Conservation (phyloP, 192 early-diverging fungal species). For the Coemansia sp. region DNA sequence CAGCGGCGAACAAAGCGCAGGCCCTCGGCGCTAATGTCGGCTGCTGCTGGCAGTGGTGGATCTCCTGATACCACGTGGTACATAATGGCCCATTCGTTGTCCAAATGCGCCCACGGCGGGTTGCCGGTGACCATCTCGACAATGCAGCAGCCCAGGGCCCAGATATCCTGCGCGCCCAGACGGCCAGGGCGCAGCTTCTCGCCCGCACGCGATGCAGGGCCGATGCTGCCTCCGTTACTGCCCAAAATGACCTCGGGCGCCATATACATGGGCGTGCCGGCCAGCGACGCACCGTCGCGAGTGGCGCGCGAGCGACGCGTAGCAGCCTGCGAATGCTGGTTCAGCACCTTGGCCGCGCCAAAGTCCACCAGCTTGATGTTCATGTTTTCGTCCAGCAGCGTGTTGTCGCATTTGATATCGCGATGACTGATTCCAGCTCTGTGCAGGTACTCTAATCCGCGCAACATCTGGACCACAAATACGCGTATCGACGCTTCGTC, state of each 20-base stretch:
- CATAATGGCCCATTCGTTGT: slow-evolving; percentile 96
- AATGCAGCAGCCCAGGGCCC: slow-evolving; percentile 87
- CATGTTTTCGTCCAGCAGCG: slow-evolving; percentile 73
- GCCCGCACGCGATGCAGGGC: background rate
- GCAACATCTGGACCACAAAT: slow-evolving; percentile 79
- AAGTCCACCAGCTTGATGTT: slow-evolving; percentile 86
- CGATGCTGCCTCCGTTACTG: slow-evolving; percentile 59
- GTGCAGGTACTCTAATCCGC: slow-evolving; percentile 84
- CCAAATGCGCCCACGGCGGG: slow-evolving; percentile 82
- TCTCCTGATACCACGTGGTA: slow-evolving; percentile 78
- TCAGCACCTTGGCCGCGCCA: slow-evolving; percentile 85
- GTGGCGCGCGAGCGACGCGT: slow-evolving; percentile 37
- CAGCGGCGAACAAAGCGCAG: slow-evolving; percentile 76
- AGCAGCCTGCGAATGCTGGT: slow-evolving; percentile 58
- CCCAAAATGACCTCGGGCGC: slow-evolving; percentile 81
- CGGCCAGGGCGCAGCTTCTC: slow-evolving; percentile 25
- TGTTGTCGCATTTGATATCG: slow-evolving; percentile 85
- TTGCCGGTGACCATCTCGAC: slow-evolving; percentile 89
- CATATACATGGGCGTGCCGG: slow-evolving; percentile 63
- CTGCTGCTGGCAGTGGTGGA: slow-evolving; percentile 72
- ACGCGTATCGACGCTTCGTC: slow-evolving; percentile 69
- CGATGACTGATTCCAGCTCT: slow-evolving; percentile 82
- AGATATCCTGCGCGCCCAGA: slow-evolving; percentile 80
- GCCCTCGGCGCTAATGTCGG: slow-evolving; percentile 62
- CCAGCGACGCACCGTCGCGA: slow-evolving; percentile 35